phyloP scores from a whole-genome alignment of 1,284 basidiomycete species.

The Cryptococcus sp. region DNA sequence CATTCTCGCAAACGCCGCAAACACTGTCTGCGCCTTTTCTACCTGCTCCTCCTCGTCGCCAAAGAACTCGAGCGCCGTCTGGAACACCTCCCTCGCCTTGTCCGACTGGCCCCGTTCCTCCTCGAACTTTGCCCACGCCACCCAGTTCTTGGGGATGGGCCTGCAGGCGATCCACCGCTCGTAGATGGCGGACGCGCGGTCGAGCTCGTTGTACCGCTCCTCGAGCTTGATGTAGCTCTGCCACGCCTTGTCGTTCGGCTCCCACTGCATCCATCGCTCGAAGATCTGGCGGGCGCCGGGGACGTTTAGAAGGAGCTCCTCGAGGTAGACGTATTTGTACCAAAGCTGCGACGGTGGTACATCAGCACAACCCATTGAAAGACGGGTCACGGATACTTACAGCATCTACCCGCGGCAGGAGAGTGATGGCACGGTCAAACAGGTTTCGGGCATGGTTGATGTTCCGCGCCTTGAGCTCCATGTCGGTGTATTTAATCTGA shows the following conservation, averaged over 20 bases:
- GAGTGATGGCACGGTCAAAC: slow-evolving; percentile 92
- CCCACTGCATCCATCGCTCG: slow-evolving; percentile 99
- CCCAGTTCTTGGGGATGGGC: slow-evolving; percentile 93
- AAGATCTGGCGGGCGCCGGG: slow-evolving; percentile 95
- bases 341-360: slow-evolving; percentile 64
- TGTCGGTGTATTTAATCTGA: slow-evolving; percentile 87
- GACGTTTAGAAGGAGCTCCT: slow-evolving; percentile 94
- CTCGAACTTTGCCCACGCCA: slow-evolving; percentile 94
- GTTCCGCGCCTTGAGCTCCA: slow-evolving; percentile 95
- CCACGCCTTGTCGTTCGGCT: slow-evolving; percentile 99
- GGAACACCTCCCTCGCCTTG: slow-evolving; percentile 92
- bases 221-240: slow-evolving; percentile 97
- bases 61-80: slow-evolving; percentile 93
- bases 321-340: slow-evolving; percentile 99
- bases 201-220: slow-evolving; percentile 84
- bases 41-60: slow-evolving; percentile 96
- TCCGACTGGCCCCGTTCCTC: slow-evolving; percentile 83
- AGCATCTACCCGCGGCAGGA: slow-evolving; percentile 84
- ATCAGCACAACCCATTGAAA: neutral
- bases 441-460: slow-evolving; percentile 95
- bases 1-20: slow-evolving; percentile 96
- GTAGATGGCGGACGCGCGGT: slow-evolving; percentile 87
- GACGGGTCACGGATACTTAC: slow-evolving; percentile 28
- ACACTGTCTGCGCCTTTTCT: slow-evolving; percentile 94
- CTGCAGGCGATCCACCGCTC: slow-evolving; percentile 91